Base-by-base conservation (phyloP, 176 grass and related monocot species). In the Cenchrus americanus region DNA sequence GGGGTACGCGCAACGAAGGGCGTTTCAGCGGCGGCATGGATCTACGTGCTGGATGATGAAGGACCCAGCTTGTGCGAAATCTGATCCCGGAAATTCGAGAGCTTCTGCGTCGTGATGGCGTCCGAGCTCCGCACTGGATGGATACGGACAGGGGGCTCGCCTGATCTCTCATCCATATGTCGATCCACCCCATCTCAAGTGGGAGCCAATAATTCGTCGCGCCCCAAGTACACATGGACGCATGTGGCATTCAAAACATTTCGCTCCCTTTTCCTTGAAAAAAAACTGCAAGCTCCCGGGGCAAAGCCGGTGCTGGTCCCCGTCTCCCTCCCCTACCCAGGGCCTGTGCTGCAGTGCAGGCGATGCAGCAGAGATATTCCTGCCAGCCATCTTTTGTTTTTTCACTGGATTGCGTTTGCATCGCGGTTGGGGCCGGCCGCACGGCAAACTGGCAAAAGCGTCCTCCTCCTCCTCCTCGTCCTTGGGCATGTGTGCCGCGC, bases 211-310 rank as follows among this genome's bases (percentile, higher is more conserved):
- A 80, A 84, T 80, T 53, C 75, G 6, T 75, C 14, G 14, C 85
- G 8, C 32, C 15, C 75, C 80, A 80, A 87, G 81, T 84, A 87
- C 89, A 80, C 84, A 80, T 87, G 85, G 85, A 54, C 10, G 69
- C 85, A 87, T 91, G 85, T 87, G 89, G 76, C 53, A 50, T 71
- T 87, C 76, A 87, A 80, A 87, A 64, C 84, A 80, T 91, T 76
- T 90, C 71, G 19, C 61, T 48, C 14, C 47, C 51, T 13, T 69
- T 11, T 2, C 22, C n/a, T 71, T 21, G 1, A 15, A 69, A 70
- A 57, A 9, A 6, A 6, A 44, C 6, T 44, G 43, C 6, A 44
- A 40, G 50, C 27, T 11, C 72, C 30, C 51, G 10, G 48, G 46
- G 8, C 24, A 19, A 14, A 1, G 51, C 54, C 13, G 2, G 11